Evolutionary conservation across 2,329 filamentous ascomycete genomes (phyloP).

Genomic region (Chaetomium sp.): DNA sequence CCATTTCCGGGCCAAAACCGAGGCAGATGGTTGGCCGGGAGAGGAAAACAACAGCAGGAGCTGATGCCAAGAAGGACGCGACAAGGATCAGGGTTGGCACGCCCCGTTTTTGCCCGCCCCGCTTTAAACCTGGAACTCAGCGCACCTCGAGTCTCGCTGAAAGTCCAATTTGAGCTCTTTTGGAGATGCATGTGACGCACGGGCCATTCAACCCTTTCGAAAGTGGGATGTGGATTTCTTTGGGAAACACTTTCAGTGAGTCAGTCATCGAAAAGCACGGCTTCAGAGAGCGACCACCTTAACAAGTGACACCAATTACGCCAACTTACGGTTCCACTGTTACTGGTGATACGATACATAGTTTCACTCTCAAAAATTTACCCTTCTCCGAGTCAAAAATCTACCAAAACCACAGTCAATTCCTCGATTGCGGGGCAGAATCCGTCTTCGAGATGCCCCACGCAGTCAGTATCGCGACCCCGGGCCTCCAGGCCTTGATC

Average conservation of each 20-base stretch:
- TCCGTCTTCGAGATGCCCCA: slow-evolving; percentile 65
- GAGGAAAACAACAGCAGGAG: slow-evolving; percentile 26
- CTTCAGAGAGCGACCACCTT: slow-evolving; percentile 8
- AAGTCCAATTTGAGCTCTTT: background rate
- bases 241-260: slow-evolving; percentile 13
- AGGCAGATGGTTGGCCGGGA: slow-evolving; percentile 37
- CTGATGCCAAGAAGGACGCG: slow-evolving; percentile 28
- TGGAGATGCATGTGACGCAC: slow-evolving; percentile 21
- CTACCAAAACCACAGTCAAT: background rate
- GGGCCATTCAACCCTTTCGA: slow-evolving; percentile 20
- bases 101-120: slow-evolving; percentile 9
- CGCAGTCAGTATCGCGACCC: slow-evolving; percentile 70
- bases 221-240: slow-evolving; percentile 25
- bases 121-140: background rate
- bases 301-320: background rate
- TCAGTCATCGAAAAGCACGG: slow-evolving; percentile 16
- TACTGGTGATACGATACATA: background rate
- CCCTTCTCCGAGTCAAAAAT: background rate
- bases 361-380: background rate
- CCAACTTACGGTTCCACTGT: background rate
- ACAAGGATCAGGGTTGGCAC: background rate
- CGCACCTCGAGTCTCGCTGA: too few relatives aligned
- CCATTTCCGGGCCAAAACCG: slow-evolving; percentile 33
- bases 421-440: slow-evolving; percentile 16
- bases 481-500: slow-evolving; percentile 80